Conservation (phyloP, 495 filamentous ascomycete species). For the Podospora conica region DNA sequence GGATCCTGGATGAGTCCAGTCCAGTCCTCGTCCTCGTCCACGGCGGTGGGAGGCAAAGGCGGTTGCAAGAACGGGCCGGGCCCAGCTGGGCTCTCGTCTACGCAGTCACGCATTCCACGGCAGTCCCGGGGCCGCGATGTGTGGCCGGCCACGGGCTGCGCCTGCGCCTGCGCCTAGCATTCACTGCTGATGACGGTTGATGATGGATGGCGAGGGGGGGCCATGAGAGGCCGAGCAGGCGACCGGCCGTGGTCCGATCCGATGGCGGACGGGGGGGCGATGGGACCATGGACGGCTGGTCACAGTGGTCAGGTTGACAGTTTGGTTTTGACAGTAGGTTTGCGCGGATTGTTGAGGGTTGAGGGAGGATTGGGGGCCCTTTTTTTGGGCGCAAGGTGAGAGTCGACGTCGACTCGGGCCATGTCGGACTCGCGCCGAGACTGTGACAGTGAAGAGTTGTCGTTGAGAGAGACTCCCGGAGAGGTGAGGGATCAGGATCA, state of each 20-base stretch:
- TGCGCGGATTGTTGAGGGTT: not conserved
- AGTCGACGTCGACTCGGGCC: not conserved
- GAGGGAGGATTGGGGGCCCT: constrained; percentile 5
- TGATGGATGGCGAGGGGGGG: constrained; percentile 3
- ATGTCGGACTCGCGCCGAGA: constrained; percentile 1
- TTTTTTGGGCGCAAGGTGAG: no score
- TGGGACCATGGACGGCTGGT: not conserved
- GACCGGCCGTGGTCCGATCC: constrained; percentile 1
- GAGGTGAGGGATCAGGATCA: not conserved
- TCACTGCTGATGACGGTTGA: no score
- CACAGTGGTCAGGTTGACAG: not conserved
- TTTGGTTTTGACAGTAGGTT: not conserved
- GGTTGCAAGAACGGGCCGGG: not conserved
- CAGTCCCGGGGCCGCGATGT: constrained; percentile 3
- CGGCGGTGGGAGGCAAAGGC: not conserved
- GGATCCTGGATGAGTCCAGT: not conserved
- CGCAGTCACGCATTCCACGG: not conserved
- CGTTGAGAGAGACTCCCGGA: not conserved
- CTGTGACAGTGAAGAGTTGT: no score
- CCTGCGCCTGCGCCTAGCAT: no score
- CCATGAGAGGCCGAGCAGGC: constrained; percentile 8
- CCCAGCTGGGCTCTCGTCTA: not conserved
- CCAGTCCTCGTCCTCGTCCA: no score
- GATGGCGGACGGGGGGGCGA: no score
- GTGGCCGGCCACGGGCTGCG: constrained; percentile 5